A percentile compares a stretch with the other conserved stretches of the same genome.
These are phyloP conservation scores for Eleusine indica DNA, from an alignment of 176 grass and related monocot species.

Conservation along the genomic window DNA sequence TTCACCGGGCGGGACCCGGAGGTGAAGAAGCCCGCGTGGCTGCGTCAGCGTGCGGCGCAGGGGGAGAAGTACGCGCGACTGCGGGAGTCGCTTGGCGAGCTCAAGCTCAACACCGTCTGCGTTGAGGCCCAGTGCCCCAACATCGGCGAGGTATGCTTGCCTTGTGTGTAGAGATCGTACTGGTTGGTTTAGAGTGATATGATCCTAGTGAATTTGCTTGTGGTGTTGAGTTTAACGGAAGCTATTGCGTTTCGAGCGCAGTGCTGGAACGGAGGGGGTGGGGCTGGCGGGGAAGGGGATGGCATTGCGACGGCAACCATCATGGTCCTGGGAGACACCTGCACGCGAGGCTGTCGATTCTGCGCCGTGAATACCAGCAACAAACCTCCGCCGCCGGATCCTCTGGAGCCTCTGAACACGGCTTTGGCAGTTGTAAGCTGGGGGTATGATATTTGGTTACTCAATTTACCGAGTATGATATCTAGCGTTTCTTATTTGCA, in stretches of 20 bases:
- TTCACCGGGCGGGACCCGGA: constrained; percentile 65
- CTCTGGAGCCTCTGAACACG: constrained; percentile 73
- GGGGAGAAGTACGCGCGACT: constrained; percentile 72
- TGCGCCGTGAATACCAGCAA: constrained; percentile 88
- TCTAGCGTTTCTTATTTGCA: neutral
- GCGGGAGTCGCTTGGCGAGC: constrained; percentile 64
- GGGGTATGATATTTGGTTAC: constrained; percentile 50
- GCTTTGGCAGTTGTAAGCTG: constrained; percentile 71
- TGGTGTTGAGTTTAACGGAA: neutral
- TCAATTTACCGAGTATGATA: too few species aligned
- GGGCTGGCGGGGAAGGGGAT: constrained; percentile 75
- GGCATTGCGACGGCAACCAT: constrained; percentile 86
- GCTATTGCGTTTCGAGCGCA: neutral
- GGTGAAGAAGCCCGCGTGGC: constrained; percentile 82
- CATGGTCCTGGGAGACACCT: constrained; percentile 92
- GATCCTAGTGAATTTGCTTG: neutral
- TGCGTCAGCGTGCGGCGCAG: constrained; percentile 75
- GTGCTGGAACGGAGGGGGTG: constrained; percentile 93
- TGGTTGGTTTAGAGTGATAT: neutral
- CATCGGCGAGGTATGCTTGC: constrained; percentile 73
- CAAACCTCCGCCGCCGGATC: constrained; percentile 64
- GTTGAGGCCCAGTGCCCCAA: constrained; percentile 95
- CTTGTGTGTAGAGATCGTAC: neutral
- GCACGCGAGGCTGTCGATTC: constrained; percentile 86
- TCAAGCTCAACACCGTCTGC: constrained; percentile 93